Percentiles rank a stretch among this genome's conserved stretches.
phyloP scores from a whole-genome alignment of 441 rosid species.

The Brassica balearica region DNA sequence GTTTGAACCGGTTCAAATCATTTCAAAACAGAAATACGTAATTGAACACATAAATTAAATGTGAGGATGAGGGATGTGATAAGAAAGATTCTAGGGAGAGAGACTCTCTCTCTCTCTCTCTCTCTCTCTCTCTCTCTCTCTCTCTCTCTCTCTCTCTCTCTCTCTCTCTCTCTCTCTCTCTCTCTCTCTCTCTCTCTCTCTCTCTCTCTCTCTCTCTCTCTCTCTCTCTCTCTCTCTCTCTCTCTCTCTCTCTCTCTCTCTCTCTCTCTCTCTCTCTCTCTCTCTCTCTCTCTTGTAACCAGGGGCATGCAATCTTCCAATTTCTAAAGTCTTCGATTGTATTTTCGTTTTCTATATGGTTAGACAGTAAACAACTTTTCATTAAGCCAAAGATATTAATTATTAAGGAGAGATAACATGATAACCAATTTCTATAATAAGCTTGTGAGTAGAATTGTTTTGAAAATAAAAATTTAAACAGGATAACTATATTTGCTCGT shows the following conservation, averaged over 20 bases:
- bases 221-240: not conserved
- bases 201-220: no score
- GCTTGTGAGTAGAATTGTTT: not conserved
- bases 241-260: not conserved
- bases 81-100: not conserved
- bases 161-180: no score
- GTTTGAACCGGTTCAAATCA: not conserved
- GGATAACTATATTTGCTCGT: not conserved
- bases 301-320: not conserved
- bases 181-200: no score
- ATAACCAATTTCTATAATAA: not conserved
- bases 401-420: not conserved
- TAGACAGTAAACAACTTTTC: not conserved
- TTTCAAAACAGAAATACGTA: not conserved
- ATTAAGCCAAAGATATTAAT: not conserved
- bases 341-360: not conserved
- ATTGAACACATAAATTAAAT: not conserved
- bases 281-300: not conserved
- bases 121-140: no score
- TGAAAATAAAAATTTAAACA: not conserved
- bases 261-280: no score
- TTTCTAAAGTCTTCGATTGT: not conserved
- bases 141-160: no score
- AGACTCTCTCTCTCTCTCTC: no score
- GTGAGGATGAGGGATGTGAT: not conserved